phyloP scores from a whole-genome alignment of 1,139 yeast species.

The Suhomyces terraborum region DNA sequence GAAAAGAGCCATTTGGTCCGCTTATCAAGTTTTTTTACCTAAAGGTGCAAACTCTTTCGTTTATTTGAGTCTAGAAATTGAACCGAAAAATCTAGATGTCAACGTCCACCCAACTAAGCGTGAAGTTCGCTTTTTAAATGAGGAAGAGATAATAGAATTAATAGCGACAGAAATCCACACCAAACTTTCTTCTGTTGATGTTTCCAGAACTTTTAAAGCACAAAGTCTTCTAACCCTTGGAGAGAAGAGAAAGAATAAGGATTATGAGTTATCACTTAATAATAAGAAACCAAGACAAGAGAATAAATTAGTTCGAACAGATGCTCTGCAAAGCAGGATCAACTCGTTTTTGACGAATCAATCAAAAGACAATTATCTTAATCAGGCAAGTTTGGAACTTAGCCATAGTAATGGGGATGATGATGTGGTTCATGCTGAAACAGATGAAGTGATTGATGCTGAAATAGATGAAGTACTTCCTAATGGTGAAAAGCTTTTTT shows the following conservation, averaged over 20 bases:
- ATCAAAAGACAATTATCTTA: slow-evolving; percentile 1
- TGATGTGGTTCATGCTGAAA: no score
- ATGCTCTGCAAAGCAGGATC: slow-evolving; percentile 63
- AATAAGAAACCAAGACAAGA: slow-evolving; percentile 51
- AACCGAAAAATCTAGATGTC: slow-evolving; percentile 78
- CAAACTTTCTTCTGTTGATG: slow-evolving; percentile 59
- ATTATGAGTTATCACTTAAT: slow-evolving; percentile 12
- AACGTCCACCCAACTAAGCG: slow-evolving; percentile 95
- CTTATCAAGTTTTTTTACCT: slow-evolving; percentile 71
- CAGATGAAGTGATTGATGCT: neutral
- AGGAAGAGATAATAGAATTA: slow-evolving; percentile 77
- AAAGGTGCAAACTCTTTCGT: slow-evolving; percentile 80
- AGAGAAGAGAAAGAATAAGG: slow-evolving; percentile 8
- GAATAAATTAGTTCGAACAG: slow-evolving; percentile 72
- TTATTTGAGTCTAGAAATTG: slow-evolving; percentile 65
- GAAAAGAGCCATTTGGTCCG: slow-evolving; percentile 63
- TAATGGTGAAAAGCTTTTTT: slow-evolving; percentile 4
- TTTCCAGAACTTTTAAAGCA: slow-evolving; percentile 67
- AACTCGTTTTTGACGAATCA: slow-evolving; percentile 40
- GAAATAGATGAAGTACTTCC: neutral
- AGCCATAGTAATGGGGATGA: neutral
- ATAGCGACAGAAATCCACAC: slow-evolving; percentile 55
- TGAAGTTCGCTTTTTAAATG: slow-evolving; percentile 83
- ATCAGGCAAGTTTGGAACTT: slow-evolving; percentile 6
- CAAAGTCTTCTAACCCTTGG: slow-evolving; percentile 51